Conservation (phyloP, 345 rosid species). For the Gossypium australe region DNA sequence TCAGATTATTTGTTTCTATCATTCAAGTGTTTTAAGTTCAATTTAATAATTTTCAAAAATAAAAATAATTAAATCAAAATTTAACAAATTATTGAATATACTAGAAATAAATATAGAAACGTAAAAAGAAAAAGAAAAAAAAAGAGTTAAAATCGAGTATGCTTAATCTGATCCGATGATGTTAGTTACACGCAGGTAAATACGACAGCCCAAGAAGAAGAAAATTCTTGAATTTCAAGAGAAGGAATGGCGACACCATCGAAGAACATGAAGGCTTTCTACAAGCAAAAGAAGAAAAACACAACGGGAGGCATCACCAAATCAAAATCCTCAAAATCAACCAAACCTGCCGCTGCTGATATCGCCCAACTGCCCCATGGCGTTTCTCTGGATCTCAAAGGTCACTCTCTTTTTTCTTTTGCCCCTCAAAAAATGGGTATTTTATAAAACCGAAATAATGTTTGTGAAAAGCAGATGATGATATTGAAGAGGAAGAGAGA, state of each 20-base stretch:
- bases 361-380: background rate
- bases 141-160: background rate
- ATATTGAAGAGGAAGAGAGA: constrained; percentile 38
- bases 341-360: background rate
- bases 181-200: background rate
- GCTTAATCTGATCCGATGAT: background rate
- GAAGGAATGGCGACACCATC: background rate
- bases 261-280: background rate
- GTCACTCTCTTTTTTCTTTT: background rate
- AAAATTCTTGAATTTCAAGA: background rate
- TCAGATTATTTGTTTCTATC: too few species aligned
- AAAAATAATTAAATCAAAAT: too few species aligned
- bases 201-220: background rate
- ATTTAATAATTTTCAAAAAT: too few species aligned
- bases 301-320: background rate
- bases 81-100: too few species aligned
- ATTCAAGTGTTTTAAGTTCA: too few species aligned
- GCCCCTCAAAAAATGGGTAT: background rate
- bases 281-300: background rate
- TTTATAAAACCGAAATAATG: background rate
- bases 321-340: background rate
- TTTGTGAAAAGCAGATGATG: constrained; percentile 38
- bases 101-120: too few species aligned
- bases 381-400: background rate
- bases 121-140: too few species aligned